Percentiles rank a stretch among this genome's conserved stretches.
phyloP scores from a whole-genome alignment of 2,329 filamentous ascomycete genomes.

The Neobulgaria alba region DNA sequence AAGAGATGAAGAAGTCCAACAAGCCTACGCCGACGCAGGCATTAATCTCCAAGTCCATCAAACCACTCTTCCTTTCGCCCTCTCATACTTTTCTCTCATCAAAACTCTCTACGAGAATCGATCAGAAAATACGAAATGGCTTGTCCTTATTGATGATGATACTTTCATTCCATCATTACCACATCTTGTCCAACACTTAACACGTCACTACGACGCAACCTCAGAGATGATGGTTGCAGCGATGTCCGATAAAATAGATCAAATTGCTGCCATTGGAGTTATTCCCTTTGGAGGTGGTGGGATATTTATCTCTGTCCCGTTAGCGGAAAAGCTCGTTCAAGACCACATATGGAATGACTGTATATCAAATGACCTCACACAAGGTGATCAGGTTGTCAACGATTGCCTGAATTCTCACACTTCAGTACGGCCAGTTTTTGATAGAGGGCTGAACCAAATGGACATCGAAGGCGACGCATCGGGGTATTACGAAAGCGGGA shows the following conservation, averaged over 20 bases:
- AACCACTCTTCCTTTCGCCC: conserved; percentile 8
- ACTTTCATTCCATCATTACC: conserved; percentile 24
- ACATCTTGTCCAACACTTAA: conserved; percentile 16
- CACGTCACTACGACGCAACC: conserved; percentile 12
- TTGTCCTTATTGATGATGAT: conserved; percentile 24
- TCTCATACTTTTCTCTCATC: conserved; percentile 20
- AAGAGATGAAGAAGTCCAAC: conserved; percentile 9
- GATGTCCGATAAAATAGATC: conserved; percentile 17
- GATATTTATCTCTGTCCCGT: conserved; percentile 22
- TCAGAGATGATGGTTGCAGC: conserved; percentile 15
- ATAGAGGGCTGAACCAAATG: conserved; percentile 21
- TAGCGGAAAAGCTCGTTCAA: conserved; percentile 12
- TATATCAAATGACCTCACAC: conserved; percentile 6
- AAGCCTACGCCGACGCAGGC: conserved; percentile 5
- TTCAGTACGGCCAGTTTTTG: conserved; percentile 15
- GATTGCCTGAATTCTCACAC: conserved; percentile 18
- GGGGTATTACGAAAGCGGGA: conserved; percentile 22
- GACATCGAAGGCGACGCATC: conserved; percentile 18
- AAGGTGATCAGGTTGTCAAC: conserved; percentile 22
- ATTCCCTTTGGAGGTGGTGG: conserved; percentile 24
- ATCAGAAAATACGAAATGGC: conserved; percentile 19
- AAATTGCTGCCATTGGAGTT: conserved; percentile 17
- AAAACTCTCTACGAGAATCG: conserved; percentile 20
- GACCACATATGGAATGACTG: conserved; percentile 14
- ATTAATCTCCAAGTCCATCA: conserved; percentile 16